Conservation (phyloP, 768 basidiomycete species). For the Suillus spraguei region DNA sequence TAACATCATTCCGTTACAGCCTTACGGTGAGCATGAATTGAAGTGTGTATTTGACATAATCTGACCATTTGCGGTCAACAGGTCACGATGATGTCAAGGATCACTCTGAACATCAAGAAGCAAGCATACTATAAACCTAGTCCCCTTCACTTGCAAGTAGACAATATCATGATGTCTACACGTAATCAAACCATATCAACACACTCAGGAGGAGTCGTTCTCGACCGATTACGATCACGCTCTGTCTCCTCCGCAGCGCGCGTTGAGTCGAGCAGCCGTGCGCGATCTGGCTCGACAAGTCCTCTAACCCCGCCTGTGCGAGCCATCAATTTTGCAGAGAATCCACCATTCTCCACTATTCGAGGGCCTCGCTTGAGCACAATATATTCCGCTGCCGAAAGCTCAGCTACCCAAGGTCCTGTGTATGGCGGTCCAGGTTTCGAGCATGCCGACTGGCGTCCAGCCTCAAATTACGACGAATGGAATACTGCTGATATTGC, state of each 20-base stretch:
- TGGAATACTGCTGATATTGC: too few species aligned
- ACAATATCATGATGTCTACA: not conserved
- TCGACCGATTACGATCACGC: not conserved
- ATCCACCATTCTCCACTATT: not conserved
- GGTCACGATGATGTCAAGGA: constrained; percentile 71
- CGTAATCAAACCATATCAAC: not conserved
- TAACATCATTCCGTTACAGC: constrained; percentile 32
- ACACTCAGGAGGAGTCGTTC: not conserved
- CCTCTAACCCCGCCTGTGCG: not conserved
- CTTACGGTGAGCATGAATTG: constrained; percentile 16
- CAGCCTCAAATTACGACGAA: not conserved
- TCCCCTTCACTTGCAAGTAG: not conserved
- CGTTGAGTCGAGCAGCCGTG: not conserved
- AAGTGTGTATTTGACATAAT: not conserved
- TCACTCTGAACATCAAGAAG: constrained; percentile 62
- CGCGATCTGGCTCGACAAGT: constrained; percentile 5
- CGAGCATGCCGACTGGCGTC: not conserved
- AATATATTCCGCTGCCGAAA: constrained; percentile 5
- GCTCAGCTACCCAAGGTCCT: not conserved
- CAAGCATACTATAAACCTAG: constrained; percentile 15
- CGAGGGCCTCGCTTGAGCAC: constrained; percentile 3
- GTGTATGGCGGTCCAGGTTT: not conserved
- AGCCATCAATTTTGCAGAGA: not conserved
- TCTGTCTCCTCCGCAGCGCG: not conserved
- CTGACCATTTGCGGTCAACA: constrained; percentile 20